Percentiles rank a stretch among this genome's conserved stretches.
phyloP scores from a whole-genome alignment of 1,284 basidiomycete genomes.

The Pterula multifida region DNA sequence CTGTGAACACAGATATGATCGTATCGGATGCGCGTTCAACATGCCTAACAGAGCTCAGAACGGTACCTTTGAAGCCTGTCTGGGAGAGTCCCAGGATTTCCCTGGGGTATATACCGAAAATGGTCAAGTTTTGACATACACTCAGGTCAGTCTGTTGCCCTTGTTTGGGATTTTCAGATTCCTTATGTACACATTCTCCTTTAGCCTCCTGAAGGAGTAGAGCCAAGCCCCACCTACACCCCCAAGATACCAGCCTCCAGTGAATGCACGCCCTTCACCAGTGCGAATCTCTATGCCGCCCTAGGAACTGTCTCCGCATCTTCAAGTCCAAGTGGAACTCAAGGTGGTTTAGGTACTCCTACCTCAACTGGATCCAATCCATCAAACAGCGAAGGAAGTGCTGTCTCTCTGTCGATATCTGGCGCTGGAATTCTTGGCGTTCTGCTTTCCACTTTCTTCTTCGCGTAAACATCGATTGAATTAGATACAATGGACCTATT shows the following conservation, averaged over 20 bases:
- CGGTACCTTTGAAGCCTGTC: conserved; percentile 28
- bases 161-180: too few species aligned
- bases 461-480: not conserved
- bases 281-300: not conserved
- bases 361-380: not conserved
- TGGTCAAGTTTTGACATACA: conserved; percentile 12
- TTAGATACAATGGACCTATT: too few species aligned
- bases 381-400: not conserved
- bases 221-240: conserved; percentile 2
- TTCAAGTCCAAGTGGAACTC: not conserved
- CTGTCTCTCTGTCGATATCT: not conserved
- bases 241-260: not conserved
- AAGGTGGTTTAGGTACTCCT: not conserved
- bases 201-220: conserved; percentile 2
- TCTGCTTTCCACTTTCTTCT: conserved; percentile 1
- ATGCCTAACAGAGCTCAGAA: conserved; percentile 29
- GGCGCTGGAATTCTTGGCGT: not conserved
- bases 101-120: conserved; percentile 34
- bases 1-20: conserved; percentile 41
- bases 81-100: conserved; percentile 33
- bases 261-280: not conserved
- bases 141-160: not conserved
- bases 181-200: not conserved
- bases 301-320: not conserved
- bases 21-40: conserved; percentile 44